Evolutionary conservation across 2,329 filamentous ascomycete genomes (phyloP).

Genomic region (Diaporthe vexans): DNA sequence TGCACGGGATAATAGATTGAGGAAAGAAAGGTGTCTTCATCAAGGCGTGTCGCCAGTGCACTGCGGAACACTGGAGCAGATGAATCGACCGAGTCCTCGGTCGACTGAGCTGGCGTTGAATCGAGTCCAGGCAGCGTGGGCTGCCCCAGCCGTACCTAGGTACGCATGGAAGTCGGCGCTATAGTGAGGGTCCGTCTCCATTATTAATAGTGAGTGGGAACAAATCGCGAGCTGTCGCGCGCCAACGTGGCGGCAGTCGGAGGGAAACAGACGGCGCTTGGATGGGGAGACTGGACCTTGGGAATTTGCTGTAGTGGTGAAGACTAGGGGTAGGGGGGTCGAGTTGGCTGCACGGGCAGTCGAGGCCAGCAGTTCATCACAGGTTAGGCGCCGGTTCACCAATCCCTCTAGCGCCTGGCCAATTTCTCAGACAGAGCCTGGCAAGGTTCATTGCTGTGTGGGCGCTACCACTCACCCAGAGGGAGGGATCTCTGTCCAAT

Average conservation of each 20-base stretch:
- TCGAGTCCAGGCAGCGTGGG: neutral
- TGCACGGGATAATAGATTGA: neutral
- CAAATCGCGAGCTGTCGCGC: constrained; percentile 3
- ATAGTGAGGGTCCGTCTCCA: neutral
- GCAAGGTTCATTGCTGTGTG: constrained; percentile 21
- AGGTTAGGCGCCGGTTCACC: neutral
- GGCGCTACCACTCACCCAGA: constrained; percentile 2
- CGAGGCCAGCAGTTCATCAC: neutral
- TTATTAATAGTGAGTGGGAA: constrained; percentile 3
- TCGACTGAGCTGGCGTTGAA: neutral
- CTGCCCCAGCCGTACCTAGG: neutral
- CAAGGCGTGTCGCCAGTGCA: neutral
- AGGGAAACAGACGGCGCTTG: constrained; percentile 4
- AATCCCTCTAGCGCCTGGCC: constrained; percentile 26
- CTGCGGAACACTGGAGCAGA: neutral
- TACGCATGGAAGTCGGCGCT: too few species aligned
- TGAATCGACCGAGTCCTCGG: neutral
- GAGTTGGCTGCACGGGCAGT: neutral
- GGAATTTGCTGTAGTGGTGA: neutral
- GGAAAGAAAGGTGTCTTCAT: neutral
- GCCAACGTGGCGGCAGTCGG: neutral
- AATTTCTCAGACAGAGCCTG: constrained; percentile 24
- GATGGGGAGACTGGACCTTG: constrained; percentile 2
- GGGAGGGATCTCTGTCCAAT: neutral
- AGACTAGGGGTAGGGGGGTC: neutral